A percentile compares a stretch with the other conserved stretches of the same genome.
phyloP scores from a whole-genome alignment of 352 stramenopile genomes.

The Thraustochytrium sp. region DNA sequence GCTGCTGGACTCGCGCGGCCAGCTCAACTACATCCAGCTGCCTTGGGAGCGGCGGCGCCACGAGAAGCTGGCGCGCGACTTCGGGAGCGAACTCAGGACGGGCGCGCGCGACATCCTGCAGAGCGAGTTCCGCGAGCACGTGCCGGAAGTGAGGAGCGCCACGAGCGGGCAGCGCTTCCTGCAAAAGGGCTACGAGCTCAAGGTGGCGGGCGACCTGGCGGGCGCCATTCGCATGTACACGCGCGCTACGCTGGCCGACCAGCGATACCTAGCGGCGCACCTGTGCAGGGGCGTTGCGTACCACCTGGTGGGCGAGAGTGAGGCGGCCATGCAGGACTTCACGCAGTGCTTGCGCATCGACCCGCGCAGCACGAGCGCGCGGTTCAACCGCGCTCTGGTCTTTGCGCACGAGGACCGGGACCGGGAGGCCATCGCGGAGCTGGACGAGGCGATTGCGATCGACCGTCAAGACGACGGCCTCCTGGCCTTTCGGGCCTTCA shows the following conservation, averaged over 20 bases:
- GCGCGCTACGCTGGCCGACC: constrained; percentile 1
- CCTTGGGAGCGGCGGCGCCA: background rate
- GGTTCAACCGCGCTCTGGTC: constrained; percentile 21
- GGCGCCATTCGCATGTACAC: constrained; percentile 26
- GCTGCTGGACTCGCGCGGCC: background rate
- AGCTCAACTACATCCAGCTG: background rate
- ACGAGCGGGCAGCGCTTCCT: constrained; percentile 16
- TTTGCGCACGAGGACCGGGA: constrained; percentile 8
- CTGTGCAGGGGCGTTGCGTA: constrained; percentile 18
- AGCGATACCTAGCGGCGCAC: background rate
- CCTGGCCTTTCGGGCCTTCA: constrained; percentile 13
- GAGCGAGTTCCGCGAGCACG: constrained; percentile 4
- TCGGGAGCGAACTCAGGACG: background rate
- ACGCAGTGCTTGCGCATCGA: constrained; percentile 1
- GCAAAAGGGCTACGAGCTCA: constrained; percentile 40
- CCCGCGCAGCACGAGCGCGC: background rate
- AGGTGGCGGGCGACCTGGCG: background rate
- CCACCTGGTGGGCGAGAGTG: constrained; percentile 6
- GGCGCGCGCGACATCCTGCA: constrained; percentile 6
- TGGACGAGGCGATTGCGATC: constrained; percentile 10
- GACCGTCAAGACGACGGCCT: background rate
- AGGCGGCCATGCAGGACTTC: constrained; percentile 11
- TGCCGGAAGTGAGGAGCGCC: background rate
- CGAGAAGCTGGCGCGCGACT: background rate
- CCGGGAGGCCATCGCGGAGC: background rate